phyloP scores from a whole-genome alignment of 495 filamentous ascomycete genomes.

The Beverwykella pulmonaria region DNA sequence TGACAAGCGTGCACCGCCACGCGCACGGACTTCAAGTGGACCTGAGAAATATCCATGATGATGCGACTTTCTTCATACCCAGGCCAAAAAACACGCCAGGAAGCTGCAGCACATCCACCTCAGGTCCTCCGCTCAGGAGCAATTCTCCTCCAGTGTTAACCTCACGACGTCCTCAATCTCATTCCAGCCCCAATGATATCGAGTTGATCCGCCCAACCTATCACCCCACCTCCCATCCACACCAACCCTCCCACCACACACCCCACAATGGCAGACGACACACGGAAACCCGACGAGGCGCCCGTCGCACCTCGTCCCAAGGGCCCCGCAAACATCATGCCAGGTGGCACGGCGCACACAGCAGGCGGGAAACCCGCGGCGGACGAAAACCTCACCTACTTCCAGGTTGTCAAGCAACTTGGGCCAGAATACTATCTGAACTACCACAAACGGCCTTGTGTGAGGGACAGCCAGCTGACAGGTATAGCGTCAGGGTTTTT shows the following conservation, averaged over 20 bases:
- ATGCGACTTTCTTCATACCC: neutral
- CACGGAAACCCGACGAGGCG: slow-evolving; percentile 39
- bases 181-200: neutral
- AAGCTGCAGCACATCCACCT: neutral
- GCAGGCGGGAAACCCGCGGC: slow-evolving; percentile 50
- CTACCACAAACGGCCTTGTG: slow-evolving; percentile 80
- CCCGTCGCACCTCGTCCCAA: slow-evolving; percentile 8
- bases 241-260: slow-evolving; percentile 5
- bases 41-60: slow-evolving; percentile 8
- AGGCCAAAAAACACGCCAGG: neutral
- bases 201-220: neutral
- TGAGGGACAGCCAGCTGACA: slow-evolving; percentile 75
- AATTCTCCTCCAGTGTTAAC: neutral
- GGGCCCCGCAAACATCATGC: slow-evolving; percentile 50
- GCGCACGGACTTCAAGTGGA: neutral
- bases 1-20: neutral
- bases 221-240: neutral
- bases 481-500: slow-evolving; percentile 79
- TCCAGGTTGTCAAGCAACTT: slow-evolving; percentile 68
- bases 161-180: neutral
- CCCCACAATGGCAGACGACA: slow-evolving; percentile 60
- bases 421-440: slow-evolving; percentile 68
- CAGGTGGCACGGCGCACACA: slow-evolving; percentile 46
- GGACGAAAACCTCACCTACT: slow-evolving; percentile 53
- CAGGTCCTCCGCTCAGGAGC: neutral